Percentiles rank a stretch among this genome's conserved stretches.
Conservation (phyloP, 805 yeast species). For the Diddensiella transvaalensis region DNA sequence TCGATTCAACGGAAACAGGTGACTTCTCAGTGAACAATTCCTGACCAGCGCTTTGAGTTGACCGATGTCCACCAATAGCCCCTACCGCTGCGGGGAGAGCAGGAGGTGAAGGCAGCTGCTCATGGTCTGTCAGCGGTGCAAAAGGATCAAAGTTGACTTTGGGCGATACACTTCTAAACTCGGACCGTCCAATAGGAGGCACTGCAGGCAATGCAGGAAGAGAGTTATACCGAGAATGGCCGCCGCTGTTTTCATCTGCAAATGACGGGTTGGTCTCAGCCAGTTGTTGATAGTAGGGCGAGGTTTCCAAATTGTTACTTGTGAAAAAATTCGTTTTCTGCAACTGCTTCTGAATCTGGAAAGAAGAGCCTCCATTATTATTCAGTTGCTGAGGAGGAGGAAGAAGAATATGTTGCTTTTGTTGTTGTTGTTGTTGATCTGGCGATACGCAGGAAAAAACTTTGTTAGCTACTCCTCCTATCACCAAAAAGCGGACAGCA, state of each 20-base stretch:
- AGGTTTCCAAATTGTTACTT: background rate
- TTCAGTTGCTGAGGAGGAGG: background rate
- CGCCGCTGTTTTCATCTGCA: background rate
- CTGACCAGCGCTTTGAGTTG: slow-evolving; percentile 1
- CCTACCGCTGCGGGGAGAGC: background rate
- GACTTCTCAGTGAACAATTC: background rate
- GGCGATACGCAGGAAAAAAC: background rate
- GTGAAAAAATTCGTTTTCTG: background rate
- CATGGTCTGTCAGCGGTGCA: slow-evolving; percentile 14
- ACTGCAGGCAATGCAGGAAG: slow-evolving; percentile 3
- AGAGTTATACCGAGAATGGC: slow-evolving; percentile 3
- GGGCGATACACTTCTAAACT: slow-evolving; percentile 14
- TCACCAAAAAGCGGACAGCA: background rate
- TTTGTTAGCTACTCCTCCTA: background rate
- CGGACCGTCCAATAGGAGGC: background rate
- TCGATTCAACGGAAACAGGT: background rate
- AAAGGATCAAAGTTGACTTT: slow-evolving; percentile 22
- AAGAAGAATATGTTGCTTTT: slow-evolving; percentile 3
- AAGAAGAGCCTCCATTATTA: background rate
- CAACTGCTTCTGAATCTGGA: slow-evolving; percentile 3
- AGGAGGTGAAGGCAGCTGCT: background rate
- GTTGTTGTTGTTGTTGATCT: slow-evolving; percentile 7
- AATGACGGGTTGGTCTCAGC: background rate
- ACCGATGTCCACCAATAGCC: background rate
- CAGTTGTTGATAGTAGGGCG: background rate